Conservation (phyloP, 2,329 filamentous ascomycete species). For the Hymenoscyphus fraxineus region DNA sequence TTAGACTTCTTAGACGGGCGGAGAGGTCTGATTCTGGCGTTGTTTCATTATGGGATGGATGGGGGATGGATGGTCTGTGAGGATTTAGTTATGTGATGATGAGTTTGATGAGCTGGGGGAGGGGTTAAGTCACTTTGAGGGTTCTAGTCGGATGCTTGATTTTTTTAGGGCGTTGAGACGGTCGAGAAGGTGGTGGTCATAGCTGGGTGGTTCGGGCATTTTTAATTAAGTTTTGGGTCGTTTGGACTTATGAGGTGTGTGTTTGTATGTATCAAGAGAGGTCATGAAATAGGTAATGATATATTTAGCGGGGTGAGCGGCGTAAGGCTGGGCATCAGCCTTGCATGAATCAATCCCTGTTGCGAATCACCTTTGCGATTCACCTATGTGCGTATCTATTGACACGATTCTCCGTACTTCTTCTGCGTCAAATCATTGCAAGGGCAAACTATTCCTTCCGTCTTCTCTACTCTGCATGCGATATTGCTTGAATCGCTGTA, state of each 20-base stretch:
- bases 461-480: too few species aligned
- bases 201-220: conserved; percentile 31
- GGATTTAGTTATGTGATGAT: conserved; percentile 21
- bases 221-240: conserved; percentile 1
- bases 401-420: not conserved
- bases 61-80: conserved; percentile 14
- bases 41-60: conserved; percentile 10
- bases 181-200: conserved; percentile 31
- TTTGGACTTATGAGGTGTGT: not conserved
- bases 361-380: not conserved
- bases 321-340: conserved; percentile 27
- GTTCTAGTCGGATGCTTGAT: conserved; percentile 28
- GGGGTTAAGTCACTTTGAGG: conserved; percentile 24
- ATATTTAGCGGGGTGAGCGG: conserved; percentile 5
- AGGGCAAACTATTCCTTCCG: too few species aligned
- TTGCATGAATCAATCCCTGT: conserved; percentile 11
- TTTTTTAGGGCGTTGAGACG: conserved; percentile 35
- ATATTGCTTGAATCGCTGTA: not conserved
- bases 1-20: conserved; percentile 28
- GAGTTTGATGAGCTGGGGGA: not conserved
- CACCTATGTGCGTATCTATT: not conserved
- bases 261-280: not conserved
- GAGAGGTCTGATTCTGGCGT: conserved; percentile 31
- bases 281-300: not conserved
- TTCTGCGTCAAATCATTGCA: too few species aligned